A percentile compares a stretch with the other conserved stretches of the same genome.
Conservation (phyloP, 768 basidiomycete genomes). For the Trametes maxima region DNA sequence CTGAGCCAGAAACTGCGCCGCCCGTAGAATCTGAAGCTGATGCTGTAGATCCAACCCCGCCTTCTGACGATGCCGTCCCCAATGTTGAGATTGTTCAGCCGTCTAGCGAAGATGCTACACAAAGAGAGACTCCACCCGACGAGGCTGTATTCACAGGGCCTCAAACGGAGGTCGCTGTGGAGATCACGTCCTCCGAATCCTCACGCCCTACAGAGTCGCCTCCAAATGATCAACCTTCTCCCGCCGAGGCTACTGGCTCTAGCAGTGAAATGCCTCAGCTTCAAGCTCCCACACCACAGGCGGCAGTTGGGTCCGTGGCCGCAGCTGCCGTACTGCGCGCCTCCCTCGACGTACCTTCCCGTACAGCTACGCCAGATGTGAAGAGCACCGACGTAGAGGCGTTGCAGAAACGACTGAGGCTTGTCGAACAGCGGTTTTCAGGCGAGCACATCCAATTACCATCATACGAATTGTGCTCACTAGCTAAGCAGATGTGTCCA, state of each 20-base stretch:
- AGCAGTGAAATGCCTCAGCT: not conserved
- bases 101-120: no score
- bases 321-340: not conserved
- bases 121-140: no score
- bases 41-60: not conserved
- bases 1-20: not conserved
- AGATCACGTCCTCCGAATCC: not conserved
- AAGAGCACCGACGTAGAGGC: conserved; percentile 47
- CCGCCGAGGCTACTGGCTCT: not conserved
- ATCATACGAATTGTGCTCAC: not conserved
- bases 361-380: not conserved
- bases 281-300: not conserved
- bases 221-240: no score
- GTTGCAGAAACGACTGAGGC: conserved; percentile 64
- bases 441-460: conserved; percentile 44
- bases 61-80: not conserved
- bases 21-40: not conserved
- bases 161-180: not conserved
- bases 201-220: not conserved
- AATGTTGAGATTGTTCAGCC: not conserved
- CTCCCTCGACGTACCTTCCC: conserved; percentile 4
- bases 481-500: conserved; percentile 64
- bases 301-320: no score
- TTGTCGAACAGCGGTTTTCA: conserved; percentile 77
- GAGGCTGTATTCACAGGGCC: no score